Base-by-base conservation (phyloP, 2,329 filamentous ascomycete species). In the Colletotrichum sp. region DNA sequence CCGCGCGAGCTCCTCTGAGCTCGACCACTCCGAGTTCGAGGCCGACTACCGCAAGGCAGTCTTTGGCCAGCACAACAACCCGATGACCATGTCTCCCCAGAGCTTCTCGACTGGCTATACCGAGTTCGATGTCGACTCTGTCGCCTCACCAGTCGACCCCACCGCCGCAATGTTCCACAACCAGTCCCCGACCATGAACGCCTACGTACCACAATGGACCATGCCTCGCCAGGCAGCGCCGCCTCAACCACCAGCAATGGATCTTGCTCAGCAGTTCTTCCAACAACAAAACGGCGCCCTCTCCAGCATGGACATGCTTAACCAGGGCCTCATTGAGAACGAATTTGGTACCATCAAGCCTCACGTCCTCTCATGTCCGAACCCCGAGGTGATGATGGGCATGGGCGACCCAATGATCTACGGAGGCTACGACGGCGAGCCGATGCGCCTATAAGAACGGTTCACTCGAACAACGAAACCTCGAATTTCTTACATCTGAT, bases 351-450 rank as follows among this genome's bases (percentile, higher is more conserved):
- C 86, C 30, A 88, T 91, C 78, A 91, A 91, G 84, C 89, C 90
- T 14, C 89, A 91, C 72, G 86, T 89, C 60, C 83, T 91, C 59
- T 87, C 87, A 48, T 89, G 88, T 78, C 83, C 87, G 57, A 89
- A 90, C 68, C 85, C 88, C 2, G 89, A 90, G 60, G 88, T 89
- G 9, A 92, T 92, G 89, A 85, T 91, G 81, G 88, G 90, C 21
- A 87, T 90, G 80, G 87, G 86, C 21, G 90, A 92, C 76, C 90
- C 90, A 2, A 91, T 91, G 90, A 91, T 92, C 72, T 92, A 88
- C 79, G 85, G 87, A 4, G 88, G 88, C 60, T 90, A 87, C 79
- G 88, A 90, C 73, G 84, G 83, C 72, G 88, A 89, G 65, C 77
- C 81, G 24, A 82, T 89, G 80, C 81, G 86, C 76, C 80, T 88